Base-by-base conservation (phyloP, 2,329 filamentous ascomycete genomes). In the Aspergillus melleus region DNA sequence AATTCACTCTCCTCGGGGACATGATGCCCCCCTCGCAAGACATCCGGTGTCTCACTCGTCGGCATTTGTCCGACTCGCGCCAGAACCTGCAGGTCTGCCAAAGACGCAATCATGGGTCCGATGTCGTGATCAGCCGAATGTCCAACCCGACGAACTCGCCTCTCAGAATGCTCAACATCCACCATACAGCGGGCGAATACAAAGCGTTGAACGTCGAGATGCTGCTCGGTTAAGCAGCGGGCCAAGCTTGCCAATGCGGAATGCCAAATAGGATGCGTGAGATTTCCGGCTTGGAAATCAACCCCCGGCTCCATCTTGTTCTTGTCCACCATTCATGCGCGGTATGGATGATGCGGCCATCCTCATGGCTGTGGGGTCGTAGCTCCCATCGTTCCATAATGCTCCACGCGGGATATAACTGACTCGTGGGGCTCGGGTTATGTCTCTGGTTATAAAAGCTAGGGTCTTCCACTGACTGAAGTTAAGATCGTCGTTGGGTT, bases 71-170 rank as follows among this genome's bases (percentile, higher is more conserved):
- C 36, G 36, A 42, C 36, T 16, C 4, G 14, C 36, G 36, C 36
- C 36, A 42, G 36, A 42, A 6, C 36, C 16, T 42, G 36, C 36
- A n/a, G 14, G 36, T 42, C 12, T 42, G 36, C 36, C 12, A 49
- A 54, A 59, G 24, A 60, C 58, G 58, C 58, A 55, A 60, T 60
- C 49, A 39, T 57, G 52, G 58, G 30, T 49, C 47, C 54, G 58
- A 57, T 60, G 58, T 60, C 58, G 58, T 60, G 58, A 57, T 60
- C 32, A 32, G 22, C 46, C 47, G 36, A 50, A 55, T 10, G 42
- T 22, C 26, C 36, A 42, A 42, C 36, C 14, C 16, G 8, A 16
- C 36, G 36, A 42, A n/a, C 36, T 42, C 6, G 36, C 36, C 36
- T 42, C 36, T n/a, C 14, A n/a, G 14, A 6, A 42, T 42, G 14